Percentiles rank a stretch among this genome's conserved stretches.
Evolutionary conservation across 768 basidiomycete species (phyloP).

Genomic region (Phlebiopsis flavidoalba): DNA sequence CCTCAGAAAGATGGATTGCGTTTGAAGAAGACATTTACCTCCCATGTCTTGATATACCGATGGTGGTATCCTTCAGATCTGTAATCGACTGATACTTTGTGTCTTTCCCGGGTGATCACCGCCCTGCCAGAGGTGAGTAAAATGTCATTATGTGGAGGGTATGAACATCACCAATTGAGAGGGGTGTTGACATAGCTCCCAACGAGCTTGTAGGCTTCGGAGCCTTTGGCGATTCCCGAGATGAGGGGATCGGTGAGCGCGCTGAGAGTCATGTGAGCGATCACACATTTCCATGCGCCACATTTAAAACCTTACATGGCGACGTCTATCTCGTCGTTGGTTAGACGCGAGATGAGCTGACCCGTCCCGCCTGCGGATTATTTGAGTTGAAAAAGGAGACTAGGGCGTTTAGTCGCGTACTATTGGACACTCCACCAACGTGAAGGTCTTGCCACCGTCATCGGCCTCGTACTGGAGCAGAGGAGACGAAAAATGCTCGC

Average conservation of each 20-base stretch:
- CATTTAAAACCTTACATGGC: slow-evolving; percentile 51
- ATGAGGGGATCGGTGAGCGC: slow-evolving; percentile 90
- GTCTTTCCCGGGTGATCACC: slow-evolving; percentile 81
- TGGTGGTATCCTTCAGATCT: slow-evolving; percentile 73
- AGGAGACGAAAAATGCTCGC: slow-evolving; percentile 91
- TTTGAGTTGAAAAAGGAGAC: not conserved
- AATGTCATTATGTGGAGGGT: not conserved
- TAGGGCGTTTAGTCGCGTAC: slow-evolving; percentile 35
- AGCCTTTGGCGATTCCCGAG: slow-evolving; percentile 89
- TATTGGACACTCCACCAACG: slow-evolving; percentile 86
- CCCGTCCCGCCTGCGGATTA: slow-evolving; percentile 70
- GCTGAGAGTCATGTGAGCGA: slow-evolving; percentile 30
- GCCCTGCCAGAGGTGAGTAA: slow-evolving; percentile 51
- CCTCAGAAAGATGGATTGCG: not conserved
- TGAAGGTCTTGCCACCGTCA: slow-evolving; percentile 70
- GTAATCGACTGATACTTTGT: slow-evolving; percentile 63
- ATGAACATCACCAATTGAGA: slow-evolving; percentile 63
- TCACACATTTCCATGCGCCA: not conserved
- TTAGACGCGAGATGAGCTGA: slow-evolving; percentile 71
- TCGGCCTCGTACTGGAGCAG: slow-evolving; percentile 76
- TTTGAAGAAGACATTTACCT: slow-evolving; percentile 40
- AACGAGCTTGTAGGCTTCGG: slow-evolving; percentile 82
- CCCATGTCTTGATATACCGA: slow-evolving; percentile 87
- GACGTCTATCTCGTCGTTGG: slow-evolving; percentile 74
- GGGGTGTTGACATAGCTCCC: slow-evolving; percentile 90